A percentile compares a stretch with the other conserved stretches of the same genome.
These are phyloP conservation scores for Digitaria exilis DNA, from an alignment of 202 grass and related monocot species.

Conservation along the genomic window DNA sequence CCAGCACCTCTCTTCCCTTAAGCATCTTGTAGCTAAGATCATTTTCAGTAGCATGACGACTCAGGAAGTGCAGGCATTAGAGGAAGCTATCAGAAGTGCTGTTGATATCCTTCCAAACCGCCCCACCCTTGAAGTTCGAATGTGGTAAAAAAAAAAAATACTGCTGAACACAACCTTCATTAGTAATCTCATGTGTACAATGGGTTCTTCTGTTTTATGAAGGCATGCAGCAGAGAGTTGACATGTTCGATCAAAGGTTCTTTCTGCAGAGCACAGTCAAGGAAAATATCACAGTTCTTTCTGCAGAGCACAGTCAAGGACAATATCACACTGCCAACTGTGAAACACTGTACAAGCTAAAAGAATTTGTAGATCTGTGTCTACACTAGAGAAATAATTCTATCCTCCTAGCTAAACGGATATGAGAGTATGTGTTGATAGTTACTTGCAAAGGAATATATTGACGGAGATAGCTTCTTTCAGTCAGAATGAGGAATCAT, in stretches of 20 bases:
- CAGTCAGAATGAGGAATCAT: background rate
- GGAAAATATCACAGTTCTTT: background rate
- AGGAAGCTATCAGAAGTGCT: conserved; percentile 7
- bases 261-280: background rate
- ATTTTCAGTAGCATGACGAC: background rate
- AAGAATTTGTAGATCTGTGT: too few species aligned
- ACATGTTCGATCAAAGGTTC: background rate
- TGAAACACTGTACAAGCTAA: too few species aligned
- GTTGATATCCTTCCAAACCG: background rate
- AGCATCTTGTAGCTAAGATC: background rate
- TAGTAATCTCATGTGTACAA: background rate
- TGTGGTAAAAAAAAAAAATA: background rate
- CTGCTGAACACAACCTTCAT: background rate
- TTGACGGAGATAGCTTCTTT: too few species aligned
- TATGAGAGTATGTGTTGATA: too few species aligned
- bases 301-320: background rate
- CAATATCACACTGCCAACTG: too few species aligned
- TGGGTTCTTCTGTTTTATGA: background rate
- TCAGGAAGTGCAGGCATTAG: conserved; percentile 25
- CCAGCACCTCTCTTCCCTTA: conserved; percentile 35
- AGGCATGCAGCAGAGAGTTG: background rate
- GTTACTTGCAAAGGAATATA: too few species aligned
- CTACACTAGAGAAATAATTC: too few species aligned
- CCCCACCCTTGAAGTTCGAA: conserved; percentile 14
- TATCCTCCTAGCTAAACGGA: too few species aligned